Conservation (phyloP, 1,284 basidiomycete species). For the Cystobasidium pallidum region DNA sequence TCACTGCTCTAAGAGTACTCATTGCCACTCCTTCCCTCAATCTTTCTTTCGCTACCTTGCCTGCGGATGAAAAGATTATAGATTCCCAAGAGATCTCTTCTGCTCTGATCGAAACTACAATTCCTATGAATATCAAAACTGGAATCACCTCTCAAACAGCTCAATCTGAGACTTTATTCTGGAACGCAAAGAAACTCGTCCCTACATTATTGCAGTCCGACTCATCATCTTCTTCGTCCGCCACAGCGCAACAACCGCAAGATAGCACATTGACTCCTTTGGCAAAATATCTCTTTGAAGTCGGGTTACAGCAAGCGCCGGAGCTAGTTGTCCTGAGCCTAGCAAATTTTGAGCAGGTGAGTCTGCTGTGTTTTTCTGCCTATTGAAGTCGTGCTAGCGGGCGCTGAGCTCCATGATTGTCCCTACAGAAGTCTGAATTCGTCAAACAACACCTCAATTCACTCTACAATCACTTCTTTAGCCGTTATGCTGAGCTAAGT, state of each 20-base stretch:
- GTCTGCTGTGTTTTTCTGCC: constrained; percentile 65
- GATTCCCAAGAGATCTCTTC: constrained; percentile 12
- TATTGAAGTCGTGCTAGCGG: too few relatives aligned
- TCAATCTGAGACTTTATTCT: constrained; percentile 84
- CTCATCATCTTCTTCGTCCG: neutral
- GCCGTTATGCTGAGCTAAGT: constrained; percentile 56
- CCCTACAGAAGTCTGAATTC: neutral
- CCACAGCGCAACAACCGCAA: too few relatives aligned
- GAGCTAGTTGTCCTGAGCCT: constrained; percentile 85
- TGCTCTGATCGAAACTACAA: constrained; percentile 1
- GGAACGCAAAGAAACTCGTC: constrained; percentile 92
- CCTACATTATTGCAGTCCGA: constrained; percentile 75
- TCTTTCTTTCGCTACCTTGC: constrained; percentile 15
- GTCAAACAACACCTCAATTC: constrained; percentile 76
- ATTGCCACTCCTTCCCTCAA: neutral
- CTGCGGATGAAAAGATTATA: constrained; percentile 15
- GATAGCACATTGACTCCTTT: constrained; percentile 67
- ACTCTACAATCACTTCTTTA: constrained; percentile 86
- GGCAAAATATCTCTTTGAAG: constrained; percentile 80
- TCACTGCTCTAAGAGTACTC: constrained; percentile 17
- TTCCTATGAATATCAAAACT: constrained; percentile 62
- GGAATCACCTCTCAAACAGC: constrained; percentile 76
- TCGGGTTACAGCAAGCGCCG: constrained; percentile 87
- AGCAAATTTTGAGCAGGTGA: constrained; percentile 74
- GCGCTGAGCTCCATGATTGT: neutral